phyloP scores from a whole-genome alignment of 2,329 filamentous ascomycete species.

The Colletotrichum scovillei region DNA sequence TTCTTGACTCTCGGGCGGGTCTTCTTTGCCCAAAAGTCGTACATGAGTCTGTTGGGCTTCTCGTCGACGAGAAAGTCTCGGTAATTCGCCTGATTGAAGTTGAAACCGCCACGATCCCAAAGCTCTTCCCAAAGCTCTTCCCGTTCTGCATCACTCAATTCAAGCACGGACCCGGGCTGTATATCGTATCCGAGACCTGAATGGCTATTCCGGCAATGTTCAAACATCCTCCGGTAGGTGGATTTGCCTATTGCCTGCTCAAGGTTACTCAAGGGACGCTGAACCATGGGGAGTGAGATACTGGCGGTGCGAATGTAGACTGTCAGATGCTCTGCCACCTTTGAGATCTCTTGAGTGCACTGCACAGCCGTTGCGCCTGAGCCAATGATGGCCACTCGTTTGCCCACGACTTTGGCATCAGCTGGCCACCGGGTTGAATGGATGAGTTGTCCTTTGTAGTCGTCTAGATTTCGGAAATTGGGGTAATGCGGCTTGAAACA shows the following conservation, averaged over 20 bases:
- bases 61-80: conserved; percentile 54
- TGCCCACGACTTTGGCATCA: conserved; percentile 37
- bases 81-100: conserved; percentile 57
- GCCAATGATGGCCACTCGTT: conserved; percentile 45
- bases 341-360: conserved; percentile 46
- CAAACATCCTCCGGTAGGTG: conserved; percentile 54
- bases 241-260: conserved; percentile 55
- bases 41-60: conserved; percentile 56
- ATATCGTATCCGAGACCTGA: conserved; percentile 63
- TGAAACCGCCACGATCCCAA: conserved; percentile 59
- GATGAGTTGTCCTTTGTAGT: conserved; percentile 42
- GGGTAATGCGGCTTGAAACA: conserved; percentile 55
- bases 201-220: conserved; percentile 56
- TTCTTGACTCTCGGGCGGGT: conserved; percentile 56
- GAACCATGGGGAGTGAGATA: conserved; percentile 67
- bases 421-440: conserved; percentile 45
- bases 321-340: conserved; percentile 46
- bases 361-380: conserved; percentile 45
- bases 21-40: conserved; percentile 61
- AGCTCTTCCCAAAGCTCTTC: conserved; percentile 55
- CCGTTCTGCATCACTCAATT: conserved; percentile 52
- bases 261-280: conserved; percentile 55
- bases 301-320: conserved; percentile 71
- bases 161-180: conserved; percentile 56
- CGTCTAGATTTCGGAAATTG: conserved; percentile 45